A percentile compares a stretch with the other conserved stretches of the same genome.
These are phyloP conservation scores for Coemansia sp. DNA, from an alignment of 192 early-diverging fungal species.

Conservation along the genomic window DNA sequence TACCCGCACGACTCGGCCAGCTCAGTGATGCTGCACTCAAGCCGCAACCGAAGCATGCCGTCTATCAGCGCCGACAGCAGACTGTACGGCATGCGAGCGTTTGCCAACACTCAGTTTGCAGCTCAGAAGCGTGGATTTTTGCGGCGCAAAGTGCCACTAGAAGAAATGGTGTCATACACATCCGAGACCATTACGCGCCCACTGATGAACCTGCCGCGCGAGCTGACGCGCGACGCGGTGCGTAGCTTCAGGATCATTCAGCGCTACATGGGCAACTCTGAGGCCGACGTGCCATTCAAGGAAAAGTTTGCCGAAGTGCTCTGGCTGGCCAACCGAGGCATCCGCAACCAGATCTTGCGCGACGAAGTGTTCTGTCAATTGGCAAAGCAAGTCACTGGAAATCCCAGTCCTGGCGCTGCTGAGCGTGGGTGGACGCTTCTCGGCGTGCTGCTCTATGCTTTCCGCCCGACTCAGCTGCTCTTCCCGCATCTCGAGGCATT, in stretches of 20 bases:
- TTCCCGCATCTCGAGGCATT: slow-evolving; percentile 83
- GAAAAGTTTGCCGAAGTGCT: slow-evolving; percentile 67
- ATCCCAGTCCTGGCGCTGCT: slow-evolving; percentile 63
- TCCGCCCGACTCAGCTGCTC: slow-evolving; percentile 89
- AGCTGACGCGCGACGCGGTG: slow-evolving; percentile 83
- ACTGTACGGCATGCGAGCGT: slow-evolving; percentile 63
- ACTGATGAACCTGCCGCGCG: slow-evolving; percentile 79
- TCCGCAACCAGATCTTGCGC: slow-evolving; percentile 72
- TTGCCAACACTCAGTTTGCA: slow-evolving; percentile 89
- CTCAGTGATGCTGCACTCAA: slow-evolving; percentile 48
- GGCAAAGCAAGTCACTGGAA: slow-evolving; percentile 83
- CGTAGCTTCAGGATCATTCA: slow-evolving; percentile 85
- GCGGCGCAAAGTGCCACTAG: slow-evolving; percentile 80
- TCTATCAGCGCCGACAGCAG: slow-evolving; percentile 66
- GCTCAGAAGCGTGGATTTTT: slow-evolving; percentile 87
- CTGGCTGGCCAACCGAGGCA: slow-evolving; percentile 75
- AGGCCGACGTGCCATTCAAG: slow-evolving; percentile 31
- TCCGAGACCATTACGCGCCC: slow-evolving; percentile 76
- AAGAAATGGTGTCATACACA: slow-evolving; percentile 75
- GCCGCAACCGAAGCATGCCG: slow-evolving; percentile 67
- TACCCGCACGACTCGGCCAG: slow-evolving; percentile 20
- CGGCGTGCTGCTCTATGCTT: slow-evolving; percentile 79
- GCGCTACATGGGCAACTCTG: slow-evolving; percentile 77
- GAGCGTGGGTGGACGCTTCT: slow-evolving; percentile 87
- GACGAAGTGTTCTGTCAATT: slow-evolving; percentile 96